Percentiles rank a stretch among this genome's conserved stretches.
Evolutionary conservation across 352 stramenopile species (phyloP).

Genomic region (Pythium brachiatum): DNA sequence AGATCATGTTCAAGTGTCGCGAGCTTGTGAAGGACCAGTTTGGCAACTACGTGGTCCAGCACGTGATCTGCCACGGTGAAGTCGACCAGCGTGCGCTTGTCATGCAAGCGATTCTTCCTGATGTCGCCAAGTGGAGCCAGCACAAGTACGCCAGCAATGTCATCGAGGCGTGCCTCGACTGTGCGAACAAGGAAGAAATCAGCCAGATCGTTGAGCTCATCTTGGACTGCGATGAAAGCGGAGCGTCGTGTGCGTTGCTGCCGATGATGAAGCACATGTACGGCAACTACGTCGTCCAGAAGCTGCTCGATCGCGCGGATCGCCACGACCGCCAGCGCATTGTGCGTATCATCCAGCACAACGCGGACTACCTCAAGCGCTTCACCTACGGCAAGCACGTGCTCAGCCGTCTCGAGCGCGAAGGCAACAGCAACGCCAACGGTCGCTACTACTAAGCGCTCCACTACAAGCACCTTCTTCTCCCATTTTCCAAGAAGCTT

Average conservation of each 20-base stretch:
- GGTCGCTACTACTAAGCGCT: conserved; percentile 25
- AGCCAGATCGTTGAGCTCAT: conserved; percentile 77
- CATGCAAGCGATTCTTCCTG: conserved; percentile 82
- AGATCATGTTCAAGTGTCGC: conserved; percentile 91
- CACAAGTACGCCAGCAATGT: conserved; percentile 97
- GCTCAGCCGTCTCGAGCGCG: conserved; percentile 74
- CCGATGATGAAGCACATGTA: conserved; percentile 97
- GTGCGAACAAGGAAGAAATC: conserved; percentile 82
- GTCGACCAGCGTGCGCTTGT: conserved; percentile 74
- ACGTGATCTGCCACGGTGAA: conserved; percentile 95
- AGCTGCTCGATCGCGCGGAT: conserved; percentile 92
- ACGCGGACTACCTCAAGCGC: conserved; percentile 89
- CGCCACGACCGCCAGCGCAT: conserved; percentile 83
- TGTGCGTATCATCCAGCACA: conserved; percentile 88
- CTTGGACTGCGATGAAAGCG: conserved; percentile 69
- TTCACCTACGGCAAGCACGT: conserved; percentile 94
- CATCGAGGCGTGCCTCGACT: conserved; percentile 93
- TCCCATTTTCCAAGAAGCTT: background rate
- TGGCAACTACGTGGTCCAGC: conserved; percentile 99
- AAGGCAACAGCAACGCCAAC: conserved; percentile 11
- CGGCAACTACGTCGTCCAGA: conserved; percentile 96
- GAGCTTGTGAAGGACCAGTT: conserved; percentile 95
- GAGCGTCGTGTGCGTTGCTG: conserved; percentile 73
- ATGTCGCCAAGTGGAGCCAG: conserved; percentile 89
- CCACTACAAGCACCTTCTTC: background rate